phyloP scores from a whole-genome alignment of 2,329 filamentous ascomycete species.

The Penicillium sp. region DNA sequence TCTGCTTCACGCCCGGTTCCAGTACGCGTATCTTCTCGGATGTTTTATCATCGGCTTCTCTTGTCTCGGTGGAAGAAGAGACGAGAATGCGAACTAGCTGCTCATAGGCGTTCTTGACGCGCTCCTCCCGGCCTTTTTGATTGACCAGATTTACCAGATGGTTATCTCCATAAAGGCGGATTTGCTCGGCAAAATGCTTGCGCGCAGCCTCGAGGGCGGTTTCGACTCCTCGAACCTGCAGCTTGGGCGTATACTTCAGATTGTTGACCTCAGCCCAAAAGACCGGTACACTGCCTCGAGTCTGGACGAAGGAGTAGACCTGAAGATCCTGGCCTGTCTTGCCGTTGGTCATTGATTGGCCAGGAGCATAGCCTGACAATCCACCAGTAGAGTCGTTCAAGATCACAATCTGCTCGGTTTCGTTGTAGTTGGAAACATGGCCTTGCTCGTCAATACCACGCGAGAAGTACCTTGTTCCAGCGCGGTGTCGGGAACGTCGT shows the following conservation, averaged over 20 bases:
- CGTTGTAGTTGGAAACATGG: conserved; percentile 98
- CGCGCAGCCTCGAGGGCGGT: conserved; percentile 75
- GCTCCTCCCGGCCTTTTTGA: conserved; percentile 85
- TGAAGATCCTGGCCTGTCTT: conserved; percentile 77
- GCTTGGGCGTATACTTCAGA: conserved; percentile 83
- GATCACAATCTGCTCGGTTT: conserved; percentile 91
- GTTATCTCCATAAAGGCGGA: conserved; percentile 90
- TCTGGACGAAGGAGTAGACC: conserved; percentile 93
- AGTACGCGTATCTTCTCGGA: conserved; percentile 81
- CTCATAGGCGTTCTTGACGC: conserved; percentile 92
- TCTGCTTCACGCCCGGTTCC: conserved; percentile 61
- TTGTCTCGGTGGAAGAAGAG: conserved; percentile 66
- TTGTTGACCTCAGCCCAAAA: conserved; percentile 97
- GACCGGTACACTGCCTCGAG: conserved; percentile 90
- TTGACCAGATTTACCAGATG: conserved; percentile 98
- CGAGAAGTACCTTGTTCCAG: conserved; percentile 92
- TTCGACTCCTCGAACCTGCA: conserved; percentile 84
- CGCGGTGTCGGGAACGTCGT: conserved; percentile 81
- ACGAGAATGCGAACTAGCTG: conserved; percentile 78
- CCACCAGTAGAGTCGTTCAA: conserved; percentile 79
- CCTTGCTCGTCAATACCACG: conserved; percentile 91
- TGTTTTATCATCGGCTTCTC: conserved; percentile 65
- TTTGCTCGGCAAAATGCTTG: conserved; percentile 92
- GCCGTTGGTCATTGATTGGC: conserved; percentile 72
- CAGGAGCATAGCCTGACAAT: conserved; percentile 77